These are phyloP conservation scores for Raddia distichophylla DNA, from an alignment of 176 grass and related monocot species.

Conservation along the genomic window DNA sequence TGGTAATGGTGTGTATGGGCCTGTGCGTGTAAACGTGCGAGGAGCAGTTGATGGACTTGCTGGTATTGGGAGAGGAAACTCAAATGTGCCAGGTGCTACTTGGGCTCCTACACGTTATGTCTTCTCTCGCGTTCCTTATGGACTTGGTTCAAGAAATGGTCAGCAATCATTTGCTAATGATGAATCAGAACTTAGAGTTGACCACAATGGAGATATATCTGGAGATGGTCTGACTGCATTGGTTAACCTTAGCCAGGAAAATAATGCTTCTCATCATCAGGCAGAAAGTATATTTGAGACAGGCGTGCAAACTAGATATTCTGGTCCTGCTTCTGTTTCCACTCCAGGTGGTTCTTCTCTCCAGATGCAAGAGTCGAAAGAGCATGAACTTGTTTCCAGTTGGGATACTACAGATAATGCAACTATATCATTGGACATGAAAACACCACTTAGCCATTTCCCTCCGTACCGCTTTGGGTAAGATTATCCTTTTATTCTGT, in stretches of 20 bases:
- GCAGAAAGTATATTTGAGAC: slow-evolving; percentile 64
- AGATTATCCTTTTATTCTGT: slow-evolving; percentile 28
- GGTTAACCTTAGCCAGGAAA: slow-evolving; percentile 88
- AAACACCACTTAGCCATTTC: slow-evolving; percentile 90
- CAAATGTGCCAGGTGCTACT: slow-evolving; percentile 70
- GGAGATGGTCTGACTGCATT: slow-evolving; percentile 92
- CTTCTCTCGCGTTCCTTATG: slow-evolving; percentile 92
- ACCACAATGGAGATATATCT: slow-evolving; percentile 74
- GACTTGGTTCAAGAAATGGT: slow-evolving; percentile 80
- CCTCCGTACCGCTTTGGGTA: slow-evolving; percentile 99
- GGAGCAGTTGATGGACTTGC: slow-evolving; percentile 92
- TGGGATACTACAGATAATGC: slow-evolving; percentile 74
- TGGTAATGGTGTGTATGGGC: slow-evolving; percentile 64
- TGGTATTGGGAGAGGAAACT: slow-evolving; percentile 88
- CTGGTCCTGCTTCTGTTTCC: slow-evolving; percentile 60
- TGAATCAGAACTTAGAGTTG: slow-evolving; percentile 86
- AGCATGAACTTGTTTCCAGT: slow-evolving; percentile 60
- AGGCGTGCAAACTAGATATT: slow-evolving; percentile 53
- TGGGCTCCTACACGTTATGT: slow-evolving; percentile 93
- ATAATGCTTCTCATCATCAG: slow-evolving; percentile 37
- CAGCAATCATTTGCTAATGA: slow-evolving; percentile 72
- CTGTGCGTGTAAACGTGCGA: slow-evolving; percentile 83
- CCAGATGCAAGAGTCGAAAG: slow-evolving; percentile 76
- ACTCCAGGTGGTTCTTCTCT: slow-evolving; percentile 66
- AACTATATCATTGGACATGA: slow-evolving; percentile 90